Evolutionary conservation across 345 rosid species (phyloP).

Genomic region (Linum usitatissimum): DNA sequence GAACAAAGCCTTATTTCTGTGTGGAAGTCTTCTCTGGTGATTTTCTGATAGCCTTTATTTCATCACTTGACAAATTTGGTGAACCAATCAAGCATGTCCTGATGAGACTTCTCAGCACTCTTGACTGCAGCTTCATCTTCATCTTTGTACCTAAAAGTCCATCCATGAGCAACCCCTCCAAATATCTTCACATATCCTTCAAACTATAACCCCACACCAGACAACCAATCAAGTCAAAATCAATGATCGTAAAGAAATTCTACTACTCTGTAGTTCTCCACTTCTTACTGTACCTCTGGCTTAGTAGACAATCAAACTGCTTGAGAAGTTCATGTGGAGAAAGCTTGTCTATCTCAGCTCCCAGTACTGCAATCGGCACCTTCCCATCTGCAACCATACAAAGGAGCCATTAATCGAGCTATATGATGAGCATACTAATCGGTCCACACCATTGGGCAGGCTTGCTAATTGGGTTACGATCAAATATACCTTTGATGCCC

Average conservation of each 20-base stretch:
- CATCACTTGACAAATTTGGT: conserved; percentile 17
- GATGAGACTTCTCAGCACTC: conserved; percentile 21
- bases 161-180: conserved; percentile 25
- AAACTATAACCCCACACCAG: conserved; percentile 5
- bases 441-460: too few species aligned
- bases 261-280: background rate
- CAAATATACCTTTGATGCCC: conserved; percentile 49
- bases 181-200: conserved; percentile 22
- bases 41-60: background rate
- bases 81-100: conserved; percentile 27
- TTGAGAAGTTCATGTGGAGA: background rate
- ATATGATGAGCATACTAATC: too few species aligned
- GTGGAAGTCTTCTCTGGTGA: background rate
- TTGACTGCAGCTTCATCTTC: conserved; percentile 18
- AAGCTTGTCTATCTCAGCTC: conserved; percentile 1
- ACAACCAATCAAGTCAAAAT: background rate
- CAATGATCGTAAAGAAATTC: background rate
- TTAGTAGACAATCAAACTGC: conserved; percentile 6
- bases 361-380: conserved; percentile 1
- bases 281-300: background rate
- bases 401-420: too few species aligned
- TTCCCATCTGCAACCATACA: background rate
- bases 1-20: background rate
- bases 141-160: conserved; percentile 20
- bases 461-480: too few species aligned